Percentiles rank a stretch among this genome's conserved stretches.
Conservation (phyloP, 176 grass and related monocot genomes). For the Phoenix roebelenii region DNA sequence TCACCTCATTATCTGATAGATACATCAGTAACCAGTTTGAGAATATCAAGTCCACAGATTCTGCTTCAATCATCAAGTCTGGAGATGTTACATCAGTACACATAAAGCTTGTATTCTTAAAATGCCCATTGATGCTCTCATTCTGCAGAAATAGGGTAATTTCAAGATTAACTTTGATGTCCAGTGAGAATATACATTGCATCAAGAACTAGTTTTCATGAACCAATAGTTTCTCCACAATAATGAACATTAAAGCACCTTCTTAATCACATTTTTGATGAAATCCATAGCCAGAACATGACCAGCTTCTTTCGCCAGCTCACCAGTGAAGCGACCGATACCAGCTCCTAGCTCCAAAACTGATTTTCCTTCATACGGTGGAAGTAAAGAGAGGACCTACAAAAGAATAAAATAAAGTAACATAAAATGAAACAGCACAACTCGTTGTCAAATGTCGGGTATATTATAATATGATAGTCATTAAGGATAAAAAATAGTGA, state of each 20-base stretch:
- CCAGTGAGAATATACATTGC: not conserved
- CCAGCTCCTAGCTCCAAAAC: slow-evolving; percentile 86
- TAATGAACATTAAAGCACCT: slow-evolving; percentile 33
- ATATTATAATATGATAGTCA: too few species aligned
- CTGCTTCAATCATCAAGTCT: slow-evolving; percentile 52
- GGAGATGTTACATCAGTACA: slow-evolving; percentile 91
- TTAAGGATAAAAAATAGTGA: too few species aligned
- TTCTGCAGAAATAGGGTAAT: slow-evolving; percentile 47
- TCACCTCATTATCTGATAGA: slow-evolving; percentile 91
- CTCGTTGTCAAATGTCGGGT: too few species aligned
- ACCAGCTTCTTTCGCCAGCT: slow-evolving; percentile 75
- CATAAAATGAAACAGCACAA: too few species aligned
- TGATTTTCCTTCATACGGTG: slow-evolving; percentile 63
- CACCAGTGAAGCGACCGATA: slow-evolving; percentile 90
- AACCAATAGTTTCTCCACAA: not conserved
- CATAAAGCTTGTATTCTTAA: slow-evolving; percentile 66
- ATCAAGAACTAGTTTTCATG: not conserved
- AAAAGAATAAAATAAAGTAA: not conserved
- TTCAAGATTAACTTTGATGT: too few species aligned
- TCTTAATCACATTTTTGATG: slow-evolving; percentile 97
- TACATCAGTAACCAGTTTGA: slow-evolving; percentile 98
- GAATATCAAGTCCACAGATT: slow-evolving; percentile 87
- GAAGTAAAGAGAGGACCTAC: slow-evolving; percentile 78
- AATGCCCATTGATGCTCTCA: slow-evolving; percentile 71
- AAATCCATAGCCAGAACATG: slow-evolving; percentile 90